Base-by-base conservation (phyloP, 163 green algal species). In the Coccomyxa subellipsoidea region DNA sequence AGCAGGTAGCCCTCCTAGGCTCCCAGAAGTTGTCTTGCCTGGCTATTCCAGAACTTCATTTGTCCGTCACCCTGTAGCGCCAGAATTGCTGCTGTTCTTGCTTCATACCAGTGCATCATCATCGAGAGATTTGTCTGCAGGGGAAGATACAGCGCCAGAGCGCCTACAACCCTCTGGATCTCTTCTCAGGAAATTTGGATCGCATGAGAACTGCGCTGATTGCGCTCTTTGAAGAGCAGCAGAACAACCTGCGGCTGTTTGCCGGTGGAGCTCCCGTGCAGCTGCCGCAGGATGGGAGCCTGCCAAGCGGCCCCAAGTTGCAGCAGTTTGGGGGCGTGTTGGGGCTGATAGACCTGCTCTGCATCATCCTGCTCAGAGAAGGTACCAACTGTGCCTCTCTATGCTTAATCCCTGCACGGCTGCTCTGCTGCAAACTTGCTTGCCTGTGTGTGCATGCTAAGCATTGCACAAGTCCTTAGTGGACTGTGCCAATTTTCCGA, bases 81-180 rank as follows among this genome's bases (percentile, higher is more conserved):
- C n/a, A n/a, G n/a, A n/a, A n/a, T n/a, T n/a, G n/a, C n/a, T n/a
- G n/a, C n/a, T n/a, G n/a, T n/a, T n/a, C n/a, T n/a, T n/a, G n/a
- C n/a, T n/a, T n/a, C n/a, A n/a, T n/a, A n/a, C n/a, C n/a, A n/a
- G n/a, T n/a, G n/a, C n/a, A n/a, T n/a, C n/a, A n/a, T n/a, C n/a
- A n/a, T n/a, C n/a, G n/a, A n/a, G n/a, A n/a, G n/a, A n/a, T n/a
- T n/a, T n/a, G 4, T 73, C 38, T 78, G 78, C 79, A 87, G 87
- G 84, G 87, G 15, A 79, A 85, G 23, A 79, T 80, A 1, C 34
- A 38, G 7, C 36, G n/a, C 8, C 77, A 82, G 35, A 87, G 80
- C 32, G 35, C 59, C n/a, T 91, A 91, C 71, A 84, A 84, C 38
- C 88, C 88, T 3, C 71, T 89, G 15, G 86, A 91, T 78, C 81